Evolutionary conservation across 805 yeast genomes (phyloP).

Genomic region (Yarrowia osloensis): DNA sequence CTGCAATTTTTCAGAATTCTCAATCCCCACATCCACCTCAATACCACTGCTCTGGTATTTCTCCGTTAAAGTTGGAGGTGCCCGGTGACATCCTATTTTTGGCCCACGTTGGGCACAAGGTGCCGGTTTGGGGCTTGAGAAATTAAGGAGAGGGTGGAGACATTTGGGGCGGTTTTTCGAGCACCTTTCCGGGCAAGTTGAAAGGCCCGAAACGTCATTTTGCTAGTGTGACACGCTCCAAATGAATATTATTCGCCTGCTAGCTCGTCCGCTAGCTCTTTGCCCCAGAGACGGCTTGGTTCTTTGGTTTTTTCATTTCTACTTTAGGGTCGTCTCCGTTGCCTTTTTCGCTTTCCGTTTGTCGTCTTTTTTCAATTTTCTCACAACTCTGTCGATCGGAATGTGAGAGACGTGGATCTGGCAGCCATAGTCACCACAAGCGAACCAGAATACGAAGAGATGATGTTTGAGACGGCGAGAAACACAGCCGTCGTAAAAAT

Average conservation of each 20-base stretch:
- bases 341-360: not conserved
- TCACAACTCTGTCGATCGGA: constrained; percentile 3
- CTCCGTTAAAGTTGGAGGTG: not conserved
- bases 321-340: not conserved
- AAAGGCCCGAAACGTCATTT: not conserved
- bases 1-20: too few relatives aligned
- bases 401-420: not conserved
- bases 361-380: not conserved
- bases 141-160: not conserved
- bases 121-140: constrained; percentile 15
- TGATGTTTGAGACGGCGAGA: too few relatives aligned
- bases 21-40: too few relatives aligned
- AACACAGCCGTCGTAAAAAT: too few relatives aligned
- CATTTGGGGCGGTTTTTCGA: not conserved
- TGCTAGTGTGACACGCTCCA: not conserved
- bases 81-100: constrained; percentile 14
- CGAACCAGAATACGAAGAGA: too few relatives aligned
- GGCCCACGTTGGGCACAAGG: constrained; percentile 13
- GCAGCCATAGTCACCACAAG: not conserved
- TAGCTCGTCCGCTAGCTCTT: too few relatives aligned
- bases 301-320: not conserved
- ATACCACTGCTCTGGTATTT: too few relatives aligned
- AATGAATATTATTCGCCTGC: too few relatives aligned
- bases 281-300: too few relatives aligned
- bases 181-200: not conserved